Percentiles rank a stretch among this genome's conserved stretches.
Conservation (phyloP, 169 alveolate genomes). For the Eimeria praecox region DNA sequence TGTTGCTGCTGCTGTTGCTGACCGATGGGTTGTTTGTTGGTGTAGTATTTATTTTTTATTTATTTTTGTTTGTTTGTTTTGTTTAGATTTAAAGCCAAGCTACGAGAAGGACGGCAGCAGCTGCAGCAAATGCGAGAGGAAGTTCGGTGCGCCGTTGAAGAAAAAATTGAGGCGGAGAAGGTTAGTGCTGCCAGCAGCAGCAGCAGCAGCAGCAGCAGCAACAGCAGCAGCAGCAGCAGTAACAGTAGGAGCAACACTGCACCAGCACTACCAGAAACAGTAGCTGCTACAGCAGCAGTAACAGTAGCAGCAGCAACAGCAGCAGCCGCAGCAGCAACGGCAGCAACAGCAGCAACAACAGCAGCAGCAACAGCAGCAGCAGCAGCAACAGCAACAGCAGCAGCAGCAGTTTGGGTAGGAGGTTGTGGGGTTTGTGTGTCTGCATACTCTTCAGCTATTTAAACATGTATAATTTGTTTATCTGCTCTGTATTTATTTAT, state of each 20-base stretch:
- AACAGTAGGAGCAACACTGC: neutral
- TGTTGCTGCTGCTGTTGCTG: neutral
- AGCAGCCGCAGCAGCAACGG: neutral
- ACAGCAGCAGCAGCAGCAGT: neutral
- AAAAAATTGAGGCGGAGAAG: neutral
- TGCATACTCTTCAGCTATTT: neutral
- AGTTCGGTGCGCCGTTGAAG: neutral
- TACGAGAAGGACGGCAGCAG: constrained; percentile 16
- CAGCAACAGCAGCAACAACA: neutral
- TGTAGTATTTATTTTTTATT: neutral
- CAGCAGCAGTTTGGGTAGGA: no score
- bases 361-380: neutral
- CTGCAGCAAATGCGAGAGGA: neutral
- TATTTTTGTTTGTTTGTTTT: neutral
- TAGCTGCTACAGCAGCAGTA: neutral
- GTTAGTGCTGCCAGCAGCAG: neutral
- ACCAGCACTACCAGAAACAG: neutral
- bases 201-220: neutral
- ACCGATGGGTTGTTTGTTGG: neutral
- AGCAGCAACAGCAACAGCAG: neutral
- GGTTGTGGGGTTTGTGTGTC: neutral
- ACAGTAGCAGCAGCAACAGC: neutral
- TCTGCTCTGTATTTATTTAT: neutral
- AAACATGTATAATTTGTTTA: neutral
- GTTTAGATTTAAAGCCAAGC: constrained; percentile 12